phyloP scores from a whole-genome alignment of 176 grass and related monocot species.

The Aechmea fasciata region DNA sequence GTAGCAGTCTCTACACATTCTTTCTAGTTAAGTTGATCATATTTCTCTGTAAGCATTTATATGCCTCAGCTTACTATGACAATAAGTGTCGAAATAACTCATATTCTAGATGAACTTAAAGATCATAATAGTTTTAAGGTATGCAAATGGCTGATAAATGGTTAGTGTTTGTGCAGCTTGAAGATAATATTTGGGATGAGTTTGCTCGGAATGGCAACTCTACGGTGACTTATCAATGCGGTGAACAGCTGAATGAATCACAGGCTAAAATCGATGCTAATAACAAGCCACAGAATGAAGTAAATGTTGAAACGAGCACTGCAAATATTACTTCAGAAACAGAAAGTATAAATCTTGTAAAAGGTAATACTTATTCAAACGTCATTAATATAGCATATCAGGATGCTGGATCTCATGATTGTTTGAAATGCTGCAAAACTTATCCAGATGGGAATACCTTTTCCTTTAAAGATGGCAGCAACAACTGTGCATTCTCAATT shows the following conservation, averaged over 20 bases:
- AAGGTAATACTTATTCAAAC: constrained; percentile 27
- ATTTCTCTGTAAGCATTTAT: background rate
- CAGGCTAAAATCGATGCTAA: constrained; percentile 11
- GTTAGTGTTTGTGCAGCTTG: constrained; percentile 31
- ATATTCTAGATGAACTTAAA: background rate
- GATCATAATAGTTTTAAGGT: background rate
- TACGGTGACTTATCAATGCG: background rate
- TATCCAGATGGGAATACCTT: constrained; percentile 9
- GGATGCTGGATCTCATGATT: constrained; percentile 15
- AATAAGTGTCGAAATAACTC: background rate
- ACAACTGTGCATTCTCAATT: constrained; percentile 27
- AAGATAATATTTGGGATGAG: constrained; percentile 48
- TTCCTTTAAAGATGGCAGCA: constrained; percentile 30
- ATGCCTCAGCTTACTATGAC: background rate
- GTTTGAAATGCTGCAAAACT: constrained; percentile 22
- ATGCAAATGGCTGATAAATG: background rate
- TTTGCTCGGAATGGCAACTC: constrained; percentile 27
- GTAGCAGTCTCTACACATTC: too few relatives aligned
- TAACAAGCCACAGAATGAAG: constrained; percentile 39
- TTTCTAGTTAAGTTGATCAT: too few relatives aligned
- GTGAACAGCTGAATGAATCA: constrained; percentile 23
- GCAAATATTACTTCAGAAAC: constrained; percentile 21
- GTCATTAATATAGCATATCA: constrained; percentile 21
- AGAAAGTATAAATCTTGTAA: constrained; percentile 23
- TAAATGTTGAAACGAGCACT: constrained; percentile 15